Base-by-base conservation (phyloP, 202 grass and related monocot species). In the Setaria viridis region DNA sequence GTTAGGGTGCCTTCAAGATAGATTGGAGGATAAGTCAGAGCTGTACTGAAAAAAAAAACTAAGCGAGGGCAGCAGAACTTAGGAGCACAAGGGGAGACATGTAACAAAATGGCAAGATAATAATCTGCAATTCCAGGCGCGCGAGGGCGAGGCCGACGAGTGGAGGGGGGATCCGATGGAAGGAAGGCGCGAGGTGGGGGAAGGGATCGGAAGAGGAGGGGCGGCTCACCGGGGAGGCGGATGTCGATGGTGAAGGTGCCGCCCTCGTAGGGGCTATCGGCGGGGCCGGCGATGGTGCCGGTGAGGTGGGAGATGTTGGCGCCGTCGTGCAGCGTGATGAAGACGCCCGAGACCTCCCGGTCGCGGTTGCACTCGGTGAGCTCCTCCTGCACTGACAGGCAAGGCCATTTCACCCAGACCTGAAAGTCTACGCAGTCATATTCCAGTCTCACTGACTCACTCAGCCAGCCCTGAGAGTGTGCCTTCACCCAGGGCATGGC, bases 241-340 rank as follows among this genome's bases (percentile, higher is more conserved):
- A 99, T 94, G 89, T 99, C 97, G 86, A 99, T 99, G 81, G 63
- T 47, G 87, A 94, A 99, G 68, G 90, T 94, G 35, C 97, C 97
- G 73, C 94, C 97, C 91, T 99, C 87, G 82, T 99, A 99, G 7
- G 97, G 94, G 50, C 92, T 96, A 20, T 84, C 90, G 32, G 83
- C 80, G 37, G 97, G 97, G 0, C 97, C 97, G 68, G 92, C 42
- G 84, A 99, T 99, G 67, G 93, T 91, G 77, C 97, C 97, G 81
- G 75, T 87, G 80, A 99, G 97, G 85, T 96, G 97, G 67, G 84
- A 82, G 59, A 99, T 91, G 89, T 76, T 91, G 88, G 77, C 71
- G 78, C 92, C 97, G 63, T 97, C 94, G 65, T 72, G 83, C 72
- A 96, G 90, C 57, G 82, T 69, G 83, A 99, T 96, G 87, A 84